Evolutionary conservation across 2,329 filamentous ascomycete species (phyloP), one percentile per base, ranked within the genome.

Genomic region (Fusarium pseudonygamai): DNA sequence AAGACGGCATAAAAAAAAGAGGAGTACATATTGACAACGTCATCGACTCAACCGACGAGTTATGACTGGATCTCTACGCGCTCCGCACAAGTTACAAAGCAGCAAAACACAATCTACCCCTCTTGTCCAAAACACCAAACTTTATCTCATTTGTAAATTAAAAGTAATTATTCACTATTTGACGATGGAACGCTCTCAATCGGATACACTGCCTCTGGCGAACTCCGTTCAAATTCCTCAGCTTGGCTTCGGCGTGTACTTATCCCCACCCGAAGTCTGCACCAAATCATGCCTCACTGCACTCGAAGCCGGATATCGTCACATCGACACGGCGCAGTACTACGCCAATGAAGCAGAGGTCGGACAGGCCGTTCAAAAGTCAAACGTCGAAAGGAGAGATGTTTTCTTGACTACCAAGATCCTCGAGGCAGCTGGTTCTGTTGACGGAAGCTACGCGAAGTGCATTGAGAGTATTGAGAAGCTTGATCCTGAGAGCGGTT

Each of bases 231-330:
- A 64, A 36, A 92, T 93, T 28, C 92, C 92, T 18, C 87, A 85
- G 53, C 86, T 94, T 10, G 92, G 92, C 6, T 93, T 93, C 76
- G 92, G 92, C 59, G 91, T 93, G 64, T 94, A 92, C 81, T 85
- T 86, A 62, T 90, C 90, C 4, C 85, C 85, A 3, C 78, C 83
- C 40, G 79, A 85, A 34, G 84, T 85, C 67, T 92, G 89, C 79
- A 83, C 87, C 13, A 80, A 85, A 34, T 91, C 91, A 4, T 90
- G 87, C 74, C 82, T 89, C 6, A 85, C 85, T 34, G 92, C 60
- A 81, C 80, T 90, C 5, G 83, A 84, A 67, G 77, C 80, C 42
- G 89, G 89, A 43, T 90, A 90, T 78, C 83, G 87, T 26, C 88
- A 89, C 75, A 88, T 90, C 70, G 86, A 88, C 78, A 89, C 87